Base-by-base conservation (phyloP, 495 filamentous ascomycete genomes). In the Corynascus novoguineensis region DNA sequence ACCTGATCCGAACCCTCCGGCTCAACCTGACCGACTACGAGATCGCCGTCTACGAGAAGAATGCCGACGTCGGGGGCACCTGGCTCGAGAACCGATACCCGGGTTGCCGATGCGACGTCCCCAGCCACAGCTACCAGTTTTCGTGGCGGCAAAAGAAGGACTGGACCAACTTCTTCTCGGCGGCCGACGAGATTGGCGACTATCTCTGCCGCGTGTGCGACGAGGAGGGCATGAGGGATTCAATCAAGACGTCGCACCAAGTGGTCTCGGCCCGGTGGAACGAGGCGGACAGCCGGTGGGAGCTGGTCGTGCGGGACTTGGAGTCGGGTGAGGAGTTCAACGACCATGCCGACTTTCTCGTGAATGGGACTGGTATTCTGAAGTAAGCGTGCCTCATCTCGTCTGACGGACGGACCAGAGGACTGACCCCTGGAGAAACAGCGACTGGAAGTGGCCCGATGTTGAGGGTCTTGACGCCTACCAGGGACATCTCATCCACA, bases 41-140 rank as follows among this genome's bases (percentile, higher is more conserved):
- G 14, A 71, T 85, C 25, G 76, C 79, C 31, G 78, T 90, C 38
- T 93, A 89, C 68, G 89, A 93, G 66, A 92, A 91, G 78, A 92
- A 92, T 60, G 65, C 67, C 1, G 86, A 86, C 45, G 75, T 83
- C 49, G 81, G 79, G 21, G 81, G 81, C 9, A 83, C 81, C 0
- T 84, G 81, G 81, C 72, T 77, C 46, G 81, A 83, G 64, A 83
- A 83, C 61, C 68, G 73, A 14, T 84, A 84, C 53, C 79, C 79
- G 0, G 78, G 78, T 48, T 80, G 77, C 59, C 65, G 68, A 58
- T 82, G 80, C 64, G 80, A 83, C 60, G 65, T 82, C 40, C 80
- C 80, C 17, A 76, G 75, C 54, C 77, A 81, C 64, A 76, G 76
- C 59, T 81, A 81, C 51, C 76, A 78, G 62, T 78, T 82, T 60